phyloP scores from a whole-genome alignment of 2,329 filamentous ascomycete species.

The Talaromyces amestolkiae region DNA sequence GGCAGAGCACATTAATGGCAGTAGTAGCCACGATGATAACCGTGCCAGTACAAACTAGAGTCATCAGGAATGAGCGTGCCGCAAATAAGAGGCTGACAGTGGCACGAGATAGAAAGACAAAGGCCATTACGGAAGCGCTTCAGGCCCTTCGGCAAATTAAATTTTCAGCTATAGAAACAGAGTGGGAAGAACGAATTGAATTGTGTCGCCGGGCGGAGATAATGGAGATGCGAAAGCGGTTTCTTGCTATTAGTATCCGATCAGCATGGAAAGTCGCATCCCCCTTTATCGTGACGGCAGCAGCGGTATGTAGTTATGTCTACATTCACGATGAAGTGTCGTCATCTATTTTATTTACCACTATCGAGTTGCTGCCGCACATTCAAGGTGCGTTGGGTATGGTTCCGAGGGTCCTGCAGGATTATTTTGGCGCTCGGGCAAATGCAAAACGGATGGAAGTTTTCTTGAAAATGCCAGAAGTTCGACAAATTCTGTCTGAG shows the following conservation, averaged over 20 bases:
- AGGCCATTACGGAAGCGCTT: slow-evolving; percentile 70
- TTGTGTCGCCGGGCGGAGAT: slow-evolving; percentile 52
- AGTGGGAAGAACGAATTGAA: slow-evolving; percentile 72
- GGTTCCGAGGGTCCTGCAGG: neutral
- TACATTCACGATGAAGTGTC: neutral
- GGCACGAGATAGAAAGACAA: slow-evolving; percentile 70
- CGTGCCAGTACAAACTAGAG: slow-evolving; percentile 46
- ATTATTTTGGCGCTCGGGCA: neutral
- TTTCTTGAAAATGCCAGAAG: neutral
- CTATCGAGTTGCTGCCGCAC: slow-evolving; percentile 11
- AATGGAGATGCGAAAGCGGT: neutral
- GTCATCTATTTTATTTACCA: slow-evolving; percentile 6
- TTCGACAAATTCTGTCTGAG: neutral
- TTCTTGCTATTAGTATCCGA: neutral
- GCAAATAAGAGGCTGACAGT: slow-evolving; percentile 70
- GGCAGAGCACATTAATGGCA: slow-evolving; percentile 64
- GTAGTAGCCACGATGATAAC: slow-evolving; percentile 62
- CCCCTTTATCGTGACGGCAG: slow-evolving; percentile 1
- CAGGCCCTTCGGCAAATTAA: slow-evolving; percentile 82
- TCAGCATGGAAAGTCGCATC: slow-evolving; percentile 1
- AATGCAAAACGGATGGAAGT: neutral
- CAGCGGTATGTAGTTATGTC: neutral
- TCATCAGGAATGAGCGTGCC: neutral
- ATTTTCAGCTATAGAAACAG: slow-evolving; percentile 70
- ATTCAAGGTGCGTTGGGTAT: slow-evolving; percentile 1